Evolutionary conservation across 2,329 filamentous ascomycete genomes (phyloP), one percentile per base, ranked within the genome.

Genomic region (Claviceps digitariae): DNA sequence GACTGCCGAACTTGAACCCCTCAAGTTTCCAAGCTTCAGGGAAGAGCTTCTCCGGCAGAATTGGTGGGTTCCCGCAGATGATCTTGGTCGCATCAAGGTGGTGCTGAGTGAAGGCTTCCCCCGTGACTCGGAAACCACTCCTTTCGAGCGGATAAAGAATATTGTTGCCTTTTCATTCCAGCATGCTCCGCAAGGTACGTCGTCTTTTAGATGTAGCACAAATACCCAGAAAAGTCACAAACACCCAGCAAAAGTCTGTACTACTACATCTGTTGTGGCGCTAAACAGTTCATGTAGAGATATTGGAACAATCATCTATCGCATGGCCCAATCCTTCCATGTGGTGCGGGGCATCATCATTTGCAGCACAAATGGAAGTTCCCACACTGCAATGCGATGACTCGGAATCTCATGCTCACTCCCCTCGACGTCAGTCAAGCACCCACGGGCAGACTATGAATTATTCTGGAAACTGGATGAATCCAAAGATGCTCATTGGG

Each of bases 151-250:
- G 43, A 72, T 86, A 57, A 86, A 84, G 62, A 87, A 90, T 61
- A 68, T 89, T 46, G 78, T 90, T 25, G 78, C 79, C 15, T 93
- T 95, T 66, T 84, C 88, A 1, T 95, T 94, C 61, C 87, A 93
- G 62, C 87, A 93, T 71, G 89, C 86, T 36, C 88, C 89, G 1
- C 69, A 86, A 52, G 77, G 88, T 91, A 71, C 59, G 74, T 68
- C 29, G 17, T 40, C 8, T 7, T 21, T 27, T 5, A 3, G 17
- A 15, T 15, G n/a, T 15, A 38, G 29, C 29, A 23, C 10, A 8
- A 13, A 29, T 31, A 20, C 2, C 25, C 20, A 51, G 50, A 25
- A 17, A n/a, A 41, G 48, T 15, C 17, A n/a, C n/a, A 8, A 13
- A 29, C 25, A 20, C 2, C 25, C 20, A 51, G 50, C 50, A 25